phyloP scores from a whole-genome alignment of 164 flowering plant species.

The Euptelea pleiosperma region DNA sequence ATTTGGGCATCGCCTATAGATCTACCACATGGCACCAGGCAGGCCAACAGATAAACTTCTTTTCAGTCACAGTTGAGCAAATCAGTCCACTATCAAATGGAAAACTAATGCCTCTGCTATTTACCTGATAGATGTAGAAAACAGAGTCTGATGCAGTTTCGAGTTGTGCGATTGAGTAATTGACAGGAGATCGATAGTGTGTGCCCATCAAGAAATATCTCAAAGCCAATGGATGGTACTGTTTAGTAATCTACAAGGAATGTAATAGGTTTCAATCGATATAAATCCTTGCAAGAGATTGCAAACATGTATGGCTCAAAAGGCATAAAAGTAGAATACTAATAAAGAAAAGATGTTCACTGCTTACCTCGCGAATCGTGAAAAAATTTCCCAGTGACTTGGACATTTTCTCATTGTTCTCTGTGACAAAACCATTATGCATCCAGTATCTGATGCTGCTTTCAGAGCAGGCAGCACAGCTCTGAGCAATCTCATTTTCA shows the following conservation, averaged over 20 bases:
- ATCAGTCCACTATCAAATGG: not conserved
- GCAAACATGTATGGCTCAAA: not conserved
- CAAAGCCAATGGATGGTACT: conserved; percentile 85
- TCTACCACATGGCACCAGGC: no score
- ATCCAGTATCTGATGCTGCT: conserved; percentile 71
- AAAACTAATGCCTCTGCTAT: not conserved
- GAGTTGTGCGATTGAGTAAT: conserved; percentile 57
- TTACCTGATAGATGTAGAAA: conserved; percentile 81
- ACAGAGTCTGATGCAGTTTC: conserved; percentile 75
- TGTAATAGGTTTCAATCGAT: not conserved
- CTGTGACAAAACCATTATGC: conserved; percentile 91
- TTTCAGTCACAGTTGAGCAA: not conserved
- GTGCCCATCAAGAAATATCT: conserved; percentile 79
- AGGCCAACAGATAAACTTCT: not conserved
- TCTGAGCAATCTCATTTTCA: conserved; percentile 95
- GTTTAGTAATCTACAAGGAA: conserved; percentile 52
- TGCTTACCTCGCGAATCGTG: conserved; percentile 76
- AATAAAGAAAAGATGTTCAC: not conserved
- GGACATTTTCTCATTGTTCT: conserved; percentile 87
- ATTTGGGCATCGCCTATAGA: no score
- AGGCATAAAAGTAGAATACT: not conserved
- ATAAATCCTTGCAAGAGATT: not conserved
- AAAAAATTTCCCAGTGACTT: conserved; percentile 88
- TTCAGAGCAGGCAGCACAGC: conserved; percentile 78
- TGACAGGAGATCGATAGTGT: conserved; percentile 86